Base-by-base conservation (phyloP, 768 basidiomycete genomes). In the Mycena galericulata region DNA sequence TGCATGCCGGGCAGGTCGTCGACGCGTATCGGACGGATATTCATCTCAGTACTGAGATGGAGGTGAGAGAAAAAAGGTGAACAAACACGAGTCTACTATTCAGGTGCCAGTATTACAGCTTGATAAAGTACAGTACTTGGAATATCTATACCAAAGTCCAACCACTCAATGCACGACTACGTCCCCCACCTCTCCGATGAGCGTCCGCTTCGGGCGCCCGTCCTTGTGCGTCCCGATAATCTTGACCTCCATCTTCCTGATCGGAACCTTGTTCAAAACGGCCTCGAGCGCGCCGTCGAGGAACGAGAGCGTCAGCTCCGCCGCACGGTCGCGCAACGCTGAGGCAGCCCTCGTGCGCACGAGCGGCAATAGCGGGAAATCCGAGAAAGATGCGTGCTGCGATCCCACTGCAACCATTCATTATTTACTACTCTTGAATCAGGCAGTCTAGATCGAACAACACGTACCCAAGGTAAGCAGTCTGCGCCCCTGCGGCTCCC, bases 1-100 rank as follows among this genome's bases (percentile, higher is more conserved):
- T 98, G 96, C 96, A 97, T 98, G n/a, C 94, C 95, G 74, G 89
- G 82, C 64, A 98, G 88, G 80, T 98, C 97, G 51, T 92, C 94
- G 73, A 95, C 85, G 74, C 80, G 75, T 40, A 83, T 79, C 41
- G 80, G 80, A 26, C 86, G 81, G 27, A 87, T 79, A 69, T 85
- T 87, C 85, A 85, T 86, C 9, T 50, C 30, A n/a, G 26, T 15
- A 4, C 17, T 14, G 26, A 30, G 34, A 62, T 9, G 34, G 26
- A 50, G 26, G 30, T n/a, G n/a, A n/a, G n/a, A n/a, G n/a, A n/a
- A n/a, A n/a, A n/a, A n/a, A n/a, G n/a, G n/a, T n/a, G n/a, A n/a
- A n/a, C n/a, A n/a, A n/a, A n/a, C n/a, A n/a, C n/a, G n/a, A n/a
- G n/a, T n/a, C n/a, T n/a, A n/a, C n/a, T n/a, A n/a, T n/a, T n/a